phyloP scores from a whole-genome alignment of 768 basidiomycete genomes.

The Suillus discolor region DNA sequence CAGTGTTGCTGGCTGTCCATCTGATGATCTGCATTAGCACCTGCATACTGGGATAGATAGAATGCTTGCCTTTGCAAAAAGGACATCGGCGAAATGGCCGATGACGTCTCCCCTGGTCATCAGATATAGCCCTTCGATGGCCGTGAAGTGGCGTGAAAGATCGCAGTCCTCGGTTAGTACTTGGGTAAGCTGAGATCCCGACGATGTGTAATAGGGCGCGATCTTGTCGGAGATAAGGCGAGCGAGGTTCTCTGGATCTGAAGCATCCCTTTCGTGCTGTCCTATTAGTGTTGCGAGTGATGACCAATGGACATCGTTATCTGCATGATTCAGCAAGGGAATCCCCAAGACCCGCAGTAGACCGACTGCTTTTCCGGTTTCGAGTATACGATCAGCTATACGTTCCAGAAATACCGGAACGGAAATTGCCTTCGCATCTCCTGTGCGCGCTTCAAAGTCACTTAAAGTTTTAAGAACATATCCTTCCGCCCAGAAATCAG shows the following conservation, averaged over 20 bases:
- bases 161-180: constrained; percentile 69
- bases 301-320: constrained; percentile 41
- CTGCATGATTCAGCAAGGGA: constrained; percentile 19
- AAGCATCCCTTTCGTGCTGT: constrained; percentile 32
- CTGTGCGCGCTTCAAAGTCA: constrained; percentile 28
- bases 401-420: constrained; percentile 65
- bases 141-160: constrained; percentile 59
- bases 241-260: constrained; percentile 65
- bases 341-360: constrained; percentile 60
- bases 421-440: constrained; percentile 25
- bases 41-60: not conserved
- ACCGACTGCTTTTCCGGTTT: constrained; percentile 77
- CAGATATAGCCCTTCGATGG: constrained; percentile 70
- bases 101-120: constrained; percentile 81
- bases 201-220: constrained; percentile 53
- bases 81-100: constrained; percentile 68
- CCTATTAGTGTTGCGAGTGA: constrained; percentile 45
- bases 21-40: constrained; percentile 37
- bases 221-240: constrained; percentile 65
- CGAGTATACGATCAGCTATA: constrained; percentile 58
- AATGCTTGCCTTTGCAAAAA: constrained; percentile 68
- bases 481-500: constrained; percentile 80
- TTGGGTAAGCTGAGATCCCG: constrained; percentile 54
- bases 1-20: constrained; percentile 76
- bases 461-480: constrained; percentile 55